Evolutionary conservation across 169 alveolate species (phyloP).

Genomic region (Babesia ovis): DNA sequence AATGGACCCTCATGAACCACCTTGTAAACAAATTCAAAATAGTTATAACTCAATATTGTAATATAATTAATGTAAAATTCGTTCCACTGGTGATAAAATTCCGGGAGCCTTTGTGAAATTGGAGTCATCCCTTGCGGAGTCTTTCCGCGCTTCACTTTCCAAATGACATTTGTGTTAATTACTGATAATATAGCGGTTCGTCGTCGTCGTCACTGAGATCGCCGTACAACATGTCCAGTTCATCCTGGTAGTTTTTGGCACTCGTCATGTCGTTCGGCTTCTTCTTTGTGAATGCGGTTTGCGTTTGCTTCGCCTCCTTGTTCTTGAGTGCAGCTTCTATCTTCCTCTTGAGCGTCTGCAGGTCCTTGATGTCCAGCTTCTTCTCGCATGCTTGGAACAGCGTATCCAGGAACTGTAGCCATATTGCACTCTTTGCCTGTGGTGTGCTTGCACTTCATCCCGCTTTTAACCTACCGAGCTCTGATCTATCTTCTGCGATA

Average conservation of each 20-base stretch:
- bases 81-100: no score
- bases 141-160: no score
- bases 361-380: slow-evolving; percentile 61
- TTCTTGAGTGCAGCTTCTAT: slow-evolving; percentile 49
- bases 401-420: slow-evolving; percentile 68
- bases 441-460: background rate
- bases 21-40: no score
- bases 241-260: slow-evolving; percentile 74
- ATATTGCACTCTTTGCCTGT: slow-evolving; percentile 65
- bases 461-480: slow-evolving; percentile 46
- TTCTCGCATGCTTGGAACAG: slow-evolving; percentile 65
- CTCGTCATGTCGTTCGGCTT: slow-evolving; percentile 67
- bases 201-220: slow-evolving; percentile 71
- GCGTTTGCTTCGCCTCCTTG: slow-evolving; percentile 51
- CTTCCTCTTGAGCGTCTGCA: slow-evolving; percentile 62
- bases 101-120: background rate
- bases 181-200: slow-evolving; percentile 48
- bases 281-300: slow-evolving; percentile 55
- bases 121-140: background rate
- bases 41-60: no score
- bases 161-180: background rate
- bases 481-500: slow-evolving; percentile 66
- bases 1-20: no score
- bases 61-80: no score
- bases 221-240: slow-evolving; percentile 78